Evolutionary conservation across 768 basidiomycete species (phyloP), one percentile per base, ranked within the genome.

Genomic region (Galerina sulciceps): DNA sequence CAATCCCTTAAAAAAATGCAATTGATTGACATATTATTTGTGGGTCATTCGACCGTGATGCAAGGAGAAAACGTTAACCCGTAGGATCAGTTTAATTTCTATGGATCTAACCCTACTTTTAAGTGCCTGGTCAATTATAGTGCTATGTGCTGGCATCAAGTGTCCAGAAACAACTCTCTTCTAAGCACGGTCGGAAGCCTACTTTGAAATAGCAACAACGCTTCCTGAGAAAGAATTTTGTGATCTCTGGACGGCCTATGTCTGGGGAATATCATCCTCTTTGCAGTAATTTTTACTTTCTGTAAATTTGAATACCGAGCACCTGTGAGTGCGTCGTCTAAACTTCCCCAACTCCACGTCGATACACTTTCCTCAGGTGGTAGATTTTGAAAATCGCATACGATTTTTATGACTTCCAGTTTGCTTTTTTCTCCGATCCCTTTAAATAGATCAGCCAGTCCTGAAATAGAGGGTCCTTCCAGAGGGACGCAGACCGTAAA

Each of bases 341-440:
- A 35, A 0, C 31, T 42, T 5, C 18, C 18, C 64, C 61, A 65
- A 14, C 47, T 36, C 60, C 60, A 61, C 0, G 38, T 15, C 14
- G 44, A 13, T 17, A 63, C 35, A 3, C 17, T 47, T 6, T 17
- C 41, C 18, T 62, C 58, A 15, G 55, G 36, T 4, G 60, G 60
- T n/a, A 67, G 31, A 37, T 10, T 13, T 14, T 62, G 50, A 43
- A 53, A 61, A 18, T 67, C 64, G 44, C 60, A 62, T 17, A 61
- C 35, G 22, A 65, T 57, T 40, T 65, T 58, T 26, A 67, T 22
- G 20, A 22, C 45, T 47, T 65, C 38, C 15, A 65, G n/a, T 13
- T 36, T 44, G 45, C 37, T 11, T 13, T 40, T 37, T 58, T 15
- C 41, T 44, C 14, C 15, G 18, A 10, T 10, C 13, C 26, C 4